These are phyloP conservation scores for Blastocystis sp. DNA, from an alignment of 352 stramenopile species.

Conservation along the genomic window DNA sequence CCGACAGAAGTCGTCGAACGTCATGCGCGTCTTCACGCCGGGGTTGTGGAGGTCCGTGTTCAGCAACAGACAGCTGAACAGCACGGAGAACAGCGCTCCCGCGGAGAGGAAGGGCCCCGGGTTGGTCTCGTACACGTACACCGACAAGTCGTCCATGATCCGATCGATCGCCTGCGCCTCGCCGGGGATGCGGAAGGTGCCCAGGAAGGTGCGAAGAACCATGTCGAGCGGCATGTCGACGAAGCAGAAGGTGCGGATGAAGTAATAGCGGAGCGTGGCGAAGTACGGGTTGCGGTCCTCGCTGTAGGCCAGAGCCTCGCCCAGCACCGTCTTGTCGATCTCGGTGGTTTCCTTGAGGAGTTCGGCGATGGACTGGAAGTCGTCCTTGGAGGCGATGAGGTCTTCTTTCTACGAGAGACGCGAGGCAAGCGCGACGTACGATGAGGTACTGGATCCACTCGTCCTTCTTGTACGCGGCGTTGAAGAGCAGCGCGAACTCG, in stretches of 20 bases:
- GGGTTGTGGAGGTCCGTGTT: conserved; percentile 99
- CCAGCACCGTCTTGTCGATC: conserved; percentile 90
- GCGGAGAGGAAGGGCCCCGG: conserved; percentile 69
- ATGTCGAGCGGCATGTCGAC: conserved; percentile 84
- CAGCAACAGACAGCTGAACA: conserved; percentile 93
- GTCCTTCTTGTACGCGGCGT: conserved; percentile 79
- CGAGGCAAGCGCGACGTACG: conserved; percentile 69
- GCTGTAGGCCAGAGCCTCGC: conserved; percentile 93
- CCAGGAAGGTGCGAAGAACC: conserved; percentile 89
- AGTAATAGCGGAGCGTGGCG: conserved; percentile 82
- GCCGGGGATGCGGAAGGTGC: conserved; percentile 89
- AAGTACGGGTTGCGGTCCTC: conserved; percentile 94
- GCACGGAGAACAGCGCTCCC: conserved; percentile 96
- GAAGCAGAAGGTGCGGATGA: conserved; percentile 91
- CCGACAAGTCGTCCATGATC: conserved; percentile 67
- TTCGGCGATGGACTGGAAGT: conserved; percentile 80
- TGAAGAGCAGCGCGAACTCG: conserved; percentile 88
- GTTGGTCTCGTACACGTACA: conserved; percentile 57
- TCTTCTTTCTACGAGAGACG: conserved; percentile 64
- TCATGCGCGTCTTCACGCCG: conserved; percentile 89
- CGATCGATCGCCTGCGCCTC: conserved; percentile 72
- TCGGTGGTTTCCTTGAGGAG: conserved; percentile 91
- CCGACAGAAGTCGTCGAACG: conserved; percentile 90
- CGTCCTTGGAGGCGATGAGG: conserved; percentile 29
- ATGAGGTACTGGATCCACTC: conserved; percentile 86